Evolutionary conservation across 192 early-diverging fungal species (phyloP), one percentile per base, ranked within the genome.

Genomic region (Coemansia sp.): DNA sequence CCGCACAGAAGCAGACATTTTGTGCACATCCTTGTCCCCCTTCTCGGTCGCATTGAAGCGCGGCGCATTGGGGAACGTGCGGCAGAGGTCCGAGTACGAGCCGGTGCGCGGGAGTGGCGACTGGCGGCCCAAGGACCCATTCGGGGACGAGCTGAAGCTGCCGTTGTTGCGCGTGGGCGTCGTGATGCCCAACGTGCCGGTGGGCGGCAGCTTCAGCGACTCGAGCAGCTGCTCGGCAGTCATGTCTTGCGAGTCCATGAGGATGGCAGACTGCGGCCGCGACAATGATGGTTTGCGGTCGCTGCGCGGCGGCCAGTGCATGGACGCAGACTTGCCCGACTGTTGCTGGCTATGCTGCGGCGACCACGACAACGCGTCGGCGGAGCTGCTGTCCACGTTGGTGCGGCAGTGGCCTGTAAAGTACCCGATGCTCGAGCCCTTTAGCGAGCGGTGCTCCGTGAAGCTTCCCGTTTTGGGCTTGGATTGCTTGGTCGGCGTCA

Each of bases 211-310:
- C 33, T 72, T 72, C 9, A 79, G 62, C 28, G 76, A 71, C 52
- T 79, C 69, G 22, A 79, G 52, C 18, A 79, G 66, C 42, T 79
- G 46, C 42, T 79, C 76, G 23, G 76, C 58, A 4, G 76, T 79
- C 65, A 79, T 71, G 14, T 64, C 67, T 16, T 53, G 56, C 14
- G 58, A 32, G 25, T 65, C 65, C 1, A 60, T n/a, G 22, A 45
- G 31, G 9, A 51, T 38, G 5, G 33, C 44, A 3, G 69, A 71
- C 11, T 51, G 54, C 2, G 69, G 32, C 5, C 69, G 43, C 46
- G 68, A 71, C 31, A 51, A 7, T 4, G 56, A 7, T 4, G 56
- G 30, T 10, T 46, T 45, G 6, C 71, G 65, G 19, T 38, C 31
- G 31, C 51, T 48, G 18, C 48, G 66, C 9, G 57, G 64, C 24